Base-by-base conservation (phyloP, 805 yeast genomes). In the Cephaloascus albidus region DNA sequence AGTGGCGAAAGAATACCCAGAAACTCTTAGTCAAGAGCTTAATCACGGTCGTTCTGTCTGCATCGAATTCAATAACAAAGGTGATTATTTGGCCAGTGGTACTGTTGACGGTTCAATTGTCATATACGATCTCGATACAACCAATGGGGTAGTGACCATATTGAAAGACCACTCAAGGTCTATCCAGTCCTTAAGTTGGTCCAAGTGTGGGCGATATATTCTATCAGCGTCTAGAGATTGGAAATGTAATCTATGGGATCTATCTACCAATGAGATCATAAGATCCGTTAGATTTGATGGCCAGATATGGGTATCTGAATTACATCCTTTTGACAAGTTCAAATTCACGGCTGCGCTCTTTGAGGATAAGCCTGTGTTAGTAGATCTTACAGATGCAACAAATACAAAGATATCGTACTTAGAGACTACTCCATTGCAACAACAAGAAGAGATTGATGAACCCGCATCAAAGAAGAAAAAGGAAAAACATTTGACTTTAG, bases 1-100 rank as follows among this genome's bases (percentile, higher is more conserved):
- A 2, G 88, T 90, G 18, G 81, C 95, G 17, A 87, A 86, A 52
- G 97, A 89, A 53, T 89, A 75, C 50, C 97, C 97, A 0, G 96
- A 89, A 44, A 72, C 81, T 1, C 71, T 86, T n/a, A 73, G 83
- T 2, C 78, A 78, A 43, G 78, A 89, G 0, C 60, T 87, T 10
- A 74, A 74, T 10, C 77, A 76, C 40, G 81, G 87, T 2, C 77
- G 73, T 45, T 70, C 85, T 0, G 82, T 86, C 6, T 76, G 76
- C 42, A 69, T 88, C 32, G 75, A 73, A 53, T 85, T 78, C 63
- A 85, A 78, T 48, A 61, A 71, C 5, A 75, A 75, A 38, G 97
- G 97, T 4, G 95, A 86, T 54, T 89, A 89, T 52, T 57, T 88
- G 3, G 96, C 96, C 1, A 73, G 84, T 2, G 96, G 96, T 0